These are phyloP conservation scores for Teratosphaeria zuluensis DNA, from an alignment of 2,329 filamentous ascomycete species.

Conservation along the genomic window DNA sequence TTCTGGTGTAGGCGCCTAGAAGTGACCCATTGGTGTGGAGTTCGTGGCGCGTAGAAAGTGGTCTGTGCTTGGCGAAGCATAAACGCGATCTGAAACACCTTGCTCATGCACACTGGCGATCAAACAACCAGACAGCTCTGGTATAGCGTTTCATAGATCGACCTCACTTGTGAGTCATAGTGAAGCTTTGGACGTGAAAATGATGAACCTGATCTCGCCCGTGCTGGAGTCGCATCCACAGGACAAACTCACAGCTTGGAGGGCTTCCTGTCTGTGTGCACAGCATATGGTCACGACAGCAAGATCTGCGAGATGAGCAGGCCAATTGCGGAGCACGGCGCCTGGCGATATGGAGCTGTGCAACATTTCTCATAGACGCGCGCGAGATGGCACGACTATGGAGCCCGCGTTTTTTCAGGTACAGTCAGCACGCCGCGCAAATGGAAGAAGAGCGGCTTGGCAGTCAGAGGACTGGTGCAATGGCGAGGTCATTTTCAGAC, in stretches of 20 bases:
- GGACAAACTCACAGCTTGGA: neutral
- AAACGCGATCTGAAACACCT: conserved; percentile 2
- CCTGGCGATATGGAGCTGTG: neutral
- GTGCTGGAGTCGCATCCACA: neutral
- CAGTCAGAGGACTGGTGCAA: neutral
- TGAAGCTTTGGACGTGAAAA: conserved; percentile 2
- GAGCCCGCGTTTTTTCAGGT: neutral
- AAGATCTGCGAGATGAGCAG: neutral
- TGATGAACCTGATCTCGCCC: neutral
- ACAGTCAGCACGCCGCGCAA: neutral
- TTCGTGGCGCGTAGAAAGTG: conserved; percentile 8
- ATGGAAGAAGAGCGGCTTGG: neutral
- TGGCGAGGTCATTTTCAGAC: neutral
- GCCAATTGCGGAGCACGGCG: neutral
- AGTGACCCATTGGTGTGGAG: conserved; percentile 6
- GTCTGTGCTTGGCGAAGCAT: conserved; percentile 1
- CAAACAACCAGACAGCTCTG: conserved; percentile 5
- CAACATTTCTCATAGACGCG: conserved; percentile 8
- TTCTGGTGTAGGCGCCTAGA: conserved; percentile 8
- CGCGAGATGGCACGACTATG: conserved; percentile 9
- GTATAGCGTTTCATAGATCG: conserved; percentile 5
- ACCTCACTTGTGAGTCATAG: conserved; percentile 10
- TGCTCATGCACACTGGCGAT: conserved; percentile 3
- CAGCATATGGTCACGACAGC: neutral
- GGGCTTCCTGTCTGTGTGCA: neutral